Base-by-base conservation (phyloP, 2,329 filamentous ascomycete genomes). In the Parasarocladium wereldwijsianum region DNA sequence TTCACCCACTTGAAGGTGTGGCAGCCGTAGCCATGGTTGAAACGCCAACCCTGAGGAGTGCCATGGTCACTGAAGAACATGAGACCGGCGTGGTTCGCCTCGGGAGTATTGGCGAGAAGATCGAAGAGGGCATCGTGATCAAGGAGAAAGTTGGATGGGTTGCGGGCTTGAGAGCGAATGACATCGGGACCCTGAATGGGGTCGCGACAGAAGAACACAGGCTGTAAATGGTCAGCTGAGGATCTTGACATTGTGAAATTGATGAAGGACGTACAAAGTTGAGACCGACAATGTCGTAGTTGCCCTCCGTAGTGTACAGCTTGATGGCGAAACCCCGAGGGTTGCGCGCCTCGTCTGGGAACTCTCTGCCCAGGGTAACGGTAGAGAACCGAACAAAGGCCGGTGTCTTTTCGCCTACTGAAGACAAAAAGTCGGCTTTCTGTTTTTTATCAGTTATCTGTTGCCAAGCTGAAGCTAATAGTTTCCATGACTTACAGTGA, bases 231-330 rank as follows among this genome's bases (percentile, higher is more conserved):
- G 23, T 24, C 23, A 24, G 23, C n/a, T 7, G 23, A 8, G 6
- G 6, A 13, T 24, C 11, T 12, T 24, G n/a, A 4, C 12, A 21
- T n/a, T 18, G 11, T 8, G 13, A 29, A 14, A 17, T 7, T 4
- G 14, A 8, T 25, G 23, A n/a, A 15, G 16, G 21, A 26, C 31
- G 14, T 18, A 35, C 32, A 24, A 57, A 60, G 41, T 63, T 62
- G 8, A 60, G 36, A 5, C 58, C 57, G 7, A 64, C 57, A 20
- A 64, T 56, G 34, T 64, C 60, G 24, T 60, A 61, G 37, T 57
- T 81, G 28, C 76, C 76, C 44, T 81, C 68, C 7, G 75, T 65
- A 1, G 76, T 81, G 34, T 76, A 68, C 54, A 82, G 76, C 55
- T 81, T 82, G 43, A 78, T 57, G 8, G 74, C 63, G 45, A 80